phyloP scores from a whole-genome alignment of 495 filamentous ascomycete species.

The Durotheca rogersii region DNA sequence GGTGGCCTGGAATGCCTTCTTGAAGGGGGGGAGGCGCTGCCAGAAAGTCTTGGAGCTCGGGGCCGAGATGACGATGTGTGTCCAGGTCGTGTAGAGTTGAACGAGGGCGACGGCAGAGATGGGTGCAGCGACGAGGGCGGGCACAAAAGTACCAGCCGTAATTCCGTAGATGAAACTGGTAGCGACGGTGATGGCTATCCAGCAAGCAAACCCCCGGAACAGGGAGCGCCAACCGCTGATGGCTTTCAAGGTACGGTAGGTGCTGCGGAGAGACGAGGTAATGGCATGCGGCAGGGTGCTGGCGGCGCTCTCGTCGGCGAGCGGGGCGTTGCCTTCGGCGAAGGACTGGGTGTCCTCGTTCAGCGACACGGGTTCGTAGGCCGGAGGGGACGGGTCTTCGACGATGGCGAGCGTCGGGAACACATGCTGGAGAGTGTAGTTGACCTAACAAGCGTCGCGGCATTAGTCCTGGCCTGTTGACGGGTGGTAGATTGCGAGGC shows the following conservation, averaged over 20 bases:
- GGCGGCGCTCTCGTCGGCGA: conserved; percentile 26
- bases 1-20: conserved; percentile 46
- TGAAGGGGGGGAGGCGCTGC: conserved; percentile 46
- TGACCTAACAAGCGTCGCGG: conserved; percentile 34
- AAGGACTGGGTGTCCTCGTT: conserved; percentile 37
- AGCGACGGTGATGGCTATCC: conserved; percentile 17
- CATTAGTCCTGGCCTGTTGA: no score
- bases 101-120: conserved; percentile 37
- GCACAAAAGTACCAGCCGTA: conserved; percentile 24
- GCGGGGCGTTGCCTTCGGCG: conserved; percentile 29
- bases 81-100: conserved; percentile 45
- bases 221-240: conserved; percentile 40
- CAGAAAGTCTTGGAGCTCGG: conserved; percentile 42
- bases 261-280: conserved; percentile 47
- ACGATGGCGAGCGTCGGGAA: conserved; percentile 50
- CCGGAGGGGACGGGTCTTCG: conserved; percentile 52
- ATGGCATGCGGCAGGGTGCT: conserved; percentile 34
- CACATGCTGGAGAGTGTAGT: conserved; percentile 43
- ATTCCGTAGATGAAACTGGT: conserved; percentile 19
- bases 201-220: conserved; percentile 44
- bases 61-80: conserved; percentile 47
- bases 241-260: conserved; percentile 39
- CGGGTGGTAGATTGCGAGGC: no score
- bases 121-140: conserved; percentile 38
- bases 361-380: conserved; percentile 45